phyloP scores from a whole-genome alignment of 805 yeast genomes.

The Saccharomycopsis vini region DNA sequence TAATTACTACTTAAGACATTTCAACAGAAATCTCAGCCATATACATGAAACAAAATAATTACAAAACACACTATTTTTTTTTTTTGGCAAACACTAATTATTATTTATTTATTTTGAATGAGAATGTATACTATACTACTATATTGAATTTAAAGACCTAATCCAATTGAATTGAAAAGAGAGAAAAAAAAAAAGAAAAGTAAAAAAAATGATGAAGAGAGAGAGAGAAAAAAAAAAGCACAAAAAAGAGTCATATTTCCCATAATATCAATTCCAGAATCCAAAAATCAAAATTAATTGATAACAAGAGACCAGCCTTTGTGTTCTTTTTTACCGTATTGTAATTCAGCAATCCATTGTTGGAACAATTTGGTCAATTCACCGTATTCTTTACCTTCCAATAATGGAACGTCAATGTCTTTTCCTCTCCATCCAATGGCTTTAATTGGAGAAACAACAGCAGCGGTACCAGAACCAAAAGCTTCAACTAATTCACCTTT shows the following conservation, averaged over 20 bases:
- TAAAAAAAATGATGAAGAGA: neutral
- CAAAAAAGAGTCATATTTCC: neutral
- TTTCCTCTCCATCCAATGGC: constrained; percentile 74
- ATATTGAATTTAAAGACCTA: no score
- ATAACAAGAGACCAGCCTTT: constrained; percentile 33
- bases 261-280: neutral
- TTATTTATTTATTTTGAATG: no score
- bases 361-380: constrained; percentile 69
- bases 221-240: no score
- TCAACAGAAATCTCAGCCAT: no score
- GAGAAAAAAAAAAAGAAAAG: neutral
- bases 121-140: no score
- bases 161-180: no score
- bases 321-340: constrained; percentile 76
- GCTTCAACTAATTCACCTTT: constrained; percentile 88
- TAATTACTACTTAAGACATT: no score
- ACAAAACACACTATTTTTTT: no score
- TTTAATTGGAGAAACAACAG: constrained; percentile 88
- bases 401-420: constrained; percentile 68
- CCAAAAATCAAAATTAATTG: neutral
- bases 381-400: constrained; percentile 72
- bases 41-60: no score
- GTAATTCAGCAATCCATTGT: constrained; percentile 81
- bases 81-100: no score
- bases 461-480: constrained; percentile 97